Evolutionary conservation across 495 filamentous ascomycete species (phyloP), one percentile per base, ranked within the genome.

Genomic region (Xylaria intraflava): DNA sequence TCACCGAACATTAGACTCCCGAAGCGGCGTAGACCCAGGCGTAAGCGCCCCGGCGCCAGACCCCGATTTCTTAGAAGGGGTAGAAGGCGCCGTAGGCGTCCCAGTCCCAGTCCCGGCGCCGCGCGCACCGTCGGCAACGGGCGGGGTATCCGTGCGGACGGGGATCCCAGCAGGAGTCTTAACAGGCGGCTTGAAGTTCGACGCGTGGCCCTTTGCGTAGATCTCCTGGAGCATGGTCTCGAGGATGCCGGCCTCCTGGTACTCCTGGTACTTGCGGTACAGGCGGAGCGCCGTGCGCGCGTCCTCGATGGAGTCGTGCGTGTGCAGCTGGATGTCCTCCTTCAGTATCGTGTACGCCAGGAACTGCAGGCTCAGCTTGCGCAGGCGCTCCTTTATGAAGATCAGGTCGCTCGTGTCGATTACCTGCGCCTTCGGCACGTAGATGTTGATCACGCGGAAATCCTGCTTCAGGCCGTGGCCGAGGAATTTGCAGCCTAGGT

Each of bases 361-460:
- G 65, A 96, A 95, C 24, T 89, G 83, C 6, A 98, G 79, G 40
- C 83, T 88, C 1, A 99, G 79, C 62, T 89, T 89, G 19, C 93
- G 86, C 52, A 83, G 68, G 1, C 79, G 68, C 61, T 79, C 59
- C 70, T 83, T 78, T 45, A 87, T 77, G 70, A 86, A 89, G 73
- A 92, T 96, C 16, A 94, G 75, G 42, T 90, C 83, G 29, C 89
- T 88, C 2, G 93, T 99, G 68, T 99, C 93, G 30, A 96, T 86
- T 14, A 95, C 86, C 65, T 99, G 93, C 27, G 78, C 69, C 66
- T 89, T 89, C 2, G 94, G 93, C 5, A 98, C 86, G 65, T 95
- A 88, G 49, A 99, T 96, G 66, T 99, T 96, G 71, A 95, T 94
- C 46, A 90, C 93, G 33, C 93, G 88, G 72, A 97, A 99, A 64